Evolutionary conservation across 2,329 filamentous ascomycete species (phyloP), one percentile per base, ranked within the genome.

Genomic region (Xylariaceae sp.): DNA sequence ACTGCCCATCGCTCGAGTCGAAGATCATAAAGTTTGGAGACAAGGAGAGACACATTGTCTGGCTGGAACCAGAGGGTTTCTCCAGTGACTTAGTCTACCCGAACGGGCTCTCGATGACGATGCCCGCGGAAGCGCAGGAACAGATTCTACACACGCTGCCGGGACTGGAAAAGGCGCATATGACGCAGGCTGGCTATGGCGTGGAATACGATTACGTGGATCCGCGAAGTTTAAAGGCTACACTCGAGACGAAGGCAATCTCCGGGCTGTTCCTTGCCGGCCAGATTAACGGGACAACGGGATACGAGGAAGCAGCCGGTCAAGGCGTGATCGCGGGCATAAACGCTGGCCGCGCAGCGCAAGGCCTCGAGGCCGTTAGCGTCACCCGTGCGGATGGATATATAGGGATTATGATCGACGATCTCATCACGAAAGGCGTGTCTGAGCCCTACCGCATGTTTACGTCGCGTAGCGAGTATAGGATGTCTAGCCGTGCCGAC

Each of bases 151-250:
- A 85, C 53, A 95, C 90, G 0, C 87, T 99, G 51, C 80, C 75
- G n/a, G 94, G 94, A 0, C 79, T 99, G 1, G 92, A 97, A 67
- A 84, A 91, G 56, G 91, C 91, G 3, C 84, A 78, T 30, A 96
- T 99, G 91, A 80, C 95, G 5, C 92, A 97, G 66, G 87, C 92
- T 1, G 94, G 92, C 6, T 99, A 99, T 66, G 94, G 94, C 6
- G 94, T 99, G 1, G 94, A 99, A 70, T 99, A 99, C 71, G 94
- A 97, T 74, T 99, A 99, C 70, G 89, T 99, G 19, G 94, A 99
- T 68, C 94, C 94, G 19, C 86, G 94, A 50, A 87, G 88, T 63
- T 78, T 99, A 3, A 87, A 86, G 60, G 84, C 88, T n/a, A 94
- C 91, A 0, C 81, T 99, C 6, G 94, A 99, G 71, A 97, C 94